These are phyloP conservation scores for Apostasia ramifera DNA, from an alignment of 106 monocot genomes.

Conservation along the genomic window DNA sequence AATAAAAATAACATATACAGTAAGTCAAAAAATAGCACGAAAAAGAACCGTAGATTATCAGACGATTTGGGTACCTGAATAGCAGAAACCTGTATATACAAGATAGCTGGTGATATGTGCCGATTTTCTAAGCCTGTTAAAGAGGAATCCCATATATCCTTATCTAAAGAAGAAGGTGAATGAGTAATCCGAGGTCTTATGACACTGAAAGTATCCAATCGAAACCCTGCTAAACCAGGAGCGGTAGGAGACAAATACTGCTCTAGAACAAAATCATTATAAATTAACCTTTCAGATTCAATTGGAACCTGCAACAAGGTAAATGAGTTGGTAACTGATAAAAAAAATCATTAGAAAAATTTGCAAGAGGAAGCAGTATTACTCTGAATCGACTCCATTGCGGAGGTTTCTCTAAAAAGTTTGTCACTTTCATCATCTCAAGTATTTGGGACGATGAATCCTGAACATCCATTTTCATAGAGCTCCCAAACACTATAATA, in stretches of 20 bases:
- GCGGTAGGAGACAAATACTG: slow-evolving; percentile 50
- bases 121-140: slow-evolving; percentile 73
- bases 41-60: too few species aligned
- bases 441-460: slow-evolving; percentile 29
- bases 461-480: slow-evolving; percentile 34
- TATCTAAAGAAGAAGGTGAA: slow-evolving; percentile 57
- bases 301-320: slow-evolving; percentile 58
- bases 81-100: slow-evolving; percentile 81
- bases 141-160: slow-evolving; percentile 62
- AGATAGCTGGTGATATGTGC: slow-evolving; percentile 62
- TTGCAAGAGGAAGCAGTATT: slow-evolving; percentile 7
- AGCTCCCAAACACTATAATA: slow-evolving; percentile 68
- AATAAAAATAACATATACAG: too few species aligned
- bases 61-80: slow-evolving; percentile 48
- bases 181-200: slow-evolving; percentile 75
- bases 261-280: slow-evolving; percentile 76
- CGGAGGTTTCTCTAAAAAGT: slow-evolving; percentile 56
- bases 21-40: too few species aligned
- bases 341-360: background rate
- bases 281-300: slow-evolving; percentile 73
- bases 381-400: slow-evolving; percentile 80
- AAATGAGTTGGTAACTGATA: slow-evolving; percentile 1
- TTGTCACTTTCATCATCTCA: slow-evolving; percentile 61
- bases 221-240: slow-evolving; percentile 78
- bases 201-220: slow-evolving; percentile 75